These are phyloP conservation scores for Chlamydomonas schloesseri DNA, from an alignment of 139 green algal genomes.

Conservation along the genomic window DNA sequence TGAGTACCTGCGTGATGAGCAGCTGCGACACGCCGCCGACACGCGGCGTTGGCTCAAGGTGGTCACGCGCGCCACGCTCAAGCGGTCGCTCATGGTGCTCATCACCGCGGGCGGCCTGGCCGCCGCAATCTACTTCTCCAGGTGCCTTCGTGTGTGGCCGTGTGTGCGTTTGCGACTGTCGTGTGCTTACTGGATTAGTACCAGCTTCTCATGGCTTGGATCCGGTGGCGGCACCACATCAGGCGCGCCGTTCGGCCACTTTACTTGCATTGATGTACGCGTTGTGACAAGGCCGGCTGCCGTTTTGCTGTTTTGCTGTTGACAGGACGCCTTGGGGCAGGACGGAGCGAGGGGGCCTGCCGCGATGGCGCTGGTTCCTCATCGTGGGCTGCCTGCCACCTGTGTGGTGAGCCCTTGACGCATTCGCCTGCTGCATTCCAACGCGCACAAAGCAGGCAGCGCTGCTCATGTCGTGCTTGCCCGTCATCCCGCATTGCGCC, in stretches of 20 bases:
- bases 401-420: slow-evolving; percentile 8
- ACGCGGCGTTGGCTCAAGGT: not conserved
- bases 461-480: no score
- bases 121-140: not conserved
- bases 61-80: not conserved
- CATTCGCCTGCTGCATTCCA: not conserved
- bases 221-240: no score
- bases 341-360: not conserved
- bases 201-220: no score
- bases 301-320: no score
- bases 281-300: no score
- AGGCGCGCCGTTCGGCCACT: no score
- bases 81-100: slow-evolving; percentile 3
- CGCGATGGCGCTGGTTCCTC: slow-evolving; percentile 32
- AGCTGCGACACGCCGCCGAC: slow-evolving; percentile 15
- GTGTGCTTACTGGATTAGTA: no score
- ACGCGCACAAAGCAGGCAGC: no score
- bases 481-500: no score
- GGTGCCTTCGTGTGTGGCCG: no score
- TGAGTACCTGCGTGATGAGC: slow-evolving; percentile 26
- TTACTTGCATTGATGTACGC: no score
- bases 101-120: not conserved
- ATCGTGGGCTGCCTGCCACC: slow-evolving; percentile 28
- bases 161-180: no score
- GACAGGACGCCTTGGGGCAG: not conserved